phyloP scores from a whole-genome alignment of 2,329 filamentous ascomycete species.

The Exophiala lecanii-corni region DNA sequence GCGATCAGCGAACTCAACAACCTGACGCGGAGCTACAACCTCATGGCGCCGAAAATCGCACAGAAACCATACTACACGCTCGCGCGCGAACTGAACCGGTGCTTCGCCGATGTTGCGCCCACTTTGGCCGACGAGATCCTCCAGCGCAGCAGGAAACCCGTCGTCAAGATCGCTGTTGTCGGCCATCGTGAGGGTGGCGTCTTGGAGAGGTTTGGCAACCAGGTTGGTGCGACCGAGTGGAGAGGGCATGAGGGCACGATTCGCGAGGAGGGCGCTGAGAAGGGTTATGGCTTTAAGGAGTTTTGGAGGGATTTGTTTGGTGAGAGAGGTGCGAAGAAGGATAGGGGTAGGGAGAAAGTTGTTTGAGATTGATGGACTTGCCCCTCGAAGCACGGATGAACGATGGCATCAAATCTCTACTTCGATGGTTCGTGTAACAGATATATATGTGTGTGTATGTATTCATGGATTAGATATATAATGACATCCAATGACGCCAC shows the following conservation, averaged over 20 bases:
- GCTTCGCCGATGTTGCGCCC: constrained; percentile 83
- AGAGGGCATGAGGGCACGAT: constrained; percentile 52
- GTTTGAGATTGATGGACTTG: no score
- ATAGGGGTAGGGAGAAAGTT: constrained; percentile 1
- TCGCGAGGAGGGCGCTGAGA: constrained; percentile 66
- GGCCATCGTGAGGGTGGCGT: constrained; percentile 49
- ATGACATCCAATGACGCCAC: no score
- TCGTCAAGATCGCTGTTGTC: constrained; percentile 38
- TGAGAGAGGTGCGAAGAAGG: constrained; percentile 1
- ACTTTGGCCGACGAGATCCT: constrained; percentile 67
- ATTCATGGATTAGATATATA: no score
- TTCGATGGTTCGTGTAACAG: no score
- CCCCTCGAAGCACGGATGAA: no score
- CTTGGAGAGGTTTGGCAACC: constrained; percentile 55
- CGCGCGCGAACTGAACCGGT: constrained; percentile 72
- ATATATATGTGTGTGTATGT: no score
- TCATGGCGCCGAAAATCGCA: constrained; percentile 86
- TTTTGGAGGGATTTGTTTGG: constrained; percentile 80
- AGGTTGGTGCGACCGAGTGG: constrained; percentile 36
- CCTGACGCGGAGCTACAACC: constrained; percentile 82
- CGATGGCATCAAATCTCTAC: no score
- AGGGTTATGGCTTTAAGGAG: constrained; percentile 76
- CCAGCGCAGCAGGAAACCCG: constrained; percentile 56
- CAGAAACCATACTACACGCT: constrained; percentile 90
- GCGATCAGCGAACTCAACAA: constrained; percentile 73